Base-by-base conservation (phyloP, 306 rosid genomes). In the Pyrus communis region DNA sequence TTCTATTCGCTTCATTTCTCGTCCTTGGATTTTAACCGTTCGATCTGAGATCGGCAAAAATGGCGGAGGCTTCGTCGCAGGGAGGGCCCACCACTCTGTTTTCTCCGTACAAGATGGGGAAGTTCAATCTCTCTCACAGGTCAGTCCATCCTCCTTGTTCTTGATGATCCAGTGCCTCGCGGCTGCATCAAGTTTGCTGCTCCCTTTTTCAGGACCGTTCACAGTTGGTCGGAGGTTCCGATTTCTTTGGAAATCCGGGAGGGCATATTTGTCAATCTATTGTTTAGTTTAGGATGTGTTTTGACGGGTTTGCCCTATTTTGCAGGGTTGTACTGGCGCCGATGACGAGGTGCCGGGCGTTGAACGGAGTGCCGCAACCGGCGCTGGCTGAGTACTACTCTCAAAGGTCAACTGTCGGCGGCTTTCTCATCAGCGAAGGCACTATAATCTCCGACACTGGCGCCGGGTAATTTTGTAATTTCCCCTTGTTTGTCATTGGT, bases 51-150 rank as follows among this genome's bases (percentile, higher is more conserved):
- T 58, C n/a, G 62, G 18, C 17, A 54, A 14, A 64, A 67, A 88
- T 89, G 96, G 88, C 69, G 38, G 90, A 81, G 17, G 46, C 28
- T 52, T 52, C 90, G 75, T 42, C 54, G 2, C 12, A 65, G 55
- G 75, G 67, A 65, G 61, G 21, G 8, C 21, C 7, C 9, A 51
- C 69, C 4, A 62, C 77, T 11, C 88, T 93, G 4, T 93, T 93
- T 80, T 91, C 97, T 74, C 88, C 90, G 4, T 89, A 79, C 90
- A 89, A 85, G 35, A 74, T 89, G 95, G 90, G 90, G 69, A 88
- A 78, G 18, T 93, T 93, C 52, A 60, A 78, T 73, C 88, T 93
- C 57, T 91, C 96, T 11, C 98, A 91, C 83, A 93, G 98, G 98
- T 91, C 33, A 52, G 81, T 67, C 55, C 55, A 15, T 17, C 4